A percentile compares a stretch with the other conserved stretches of the same genome.
Conservation (phyloP, 441 rosid genomes). For the Hura crepitans region DNA sequence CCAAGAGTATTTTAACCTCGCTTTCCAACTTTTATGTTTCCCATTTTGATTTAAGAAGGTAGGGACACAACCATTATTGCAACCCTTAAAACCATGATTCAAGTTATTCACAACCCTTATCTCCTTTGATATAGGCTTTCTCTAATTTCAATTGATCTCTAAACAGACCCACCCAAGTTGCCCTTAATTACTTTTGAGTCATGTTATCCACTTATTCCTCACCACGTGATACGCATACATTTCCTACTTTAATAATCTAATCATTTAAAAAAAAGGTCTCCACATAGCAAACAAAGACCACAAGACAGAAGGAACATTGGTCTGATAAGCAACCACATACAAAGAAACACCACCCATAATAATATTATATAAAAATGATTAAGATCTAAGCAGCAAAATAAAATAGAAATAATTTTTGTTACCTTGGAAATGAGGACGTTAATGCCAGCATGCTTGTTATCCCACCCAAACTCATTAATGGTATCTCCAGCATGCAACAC, state of each 20-base stretch:
- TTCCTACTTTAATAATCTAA: constrained; percentile 7
- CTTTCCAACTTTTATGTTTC: no score
- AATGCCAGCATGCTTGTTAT: constrained; percentile 79
- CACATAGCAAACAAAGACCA: constrained; percentile 23
- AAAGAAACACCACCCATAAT: no score
- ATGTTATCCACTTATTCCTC: constrained; percentile 20
- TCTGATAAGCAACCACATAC: constrained; percentile 21
- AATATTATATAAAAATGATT: no score
- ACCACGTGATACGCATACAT: constrained; percentile 33
- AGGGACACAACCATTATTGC: not conserved
- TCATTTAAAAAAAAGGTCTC: not conserved
- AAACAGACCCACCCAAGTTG: constrained; percentile 18
- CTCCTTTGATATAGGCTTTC: constrained; percentile 25
- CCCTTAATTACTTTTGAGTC: constrained; percentile 1
- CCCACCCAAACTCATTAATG: constrained; percentile 95
- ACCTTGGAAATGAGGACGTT: constrained; percentile 76
- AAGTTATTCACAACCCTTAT: not conserved
- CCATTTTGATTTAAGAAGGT: not conserved
- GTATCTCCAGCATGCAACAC: no score
- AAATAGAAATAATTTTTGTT: no score
- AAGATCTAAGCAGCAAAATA: no score
- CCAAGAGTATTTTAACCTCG: not conserved
- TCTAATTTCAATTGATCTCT: constrained; percentile 14
- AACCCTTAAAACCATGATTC: not conserved
- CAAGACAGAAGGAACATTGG: constrained; percentile 29